These are phyloP conservation scores for Neurospora sp. DNA, from an alignment of 495 filamentous ascomycete species.

Conservation along the genomic window DNA sequence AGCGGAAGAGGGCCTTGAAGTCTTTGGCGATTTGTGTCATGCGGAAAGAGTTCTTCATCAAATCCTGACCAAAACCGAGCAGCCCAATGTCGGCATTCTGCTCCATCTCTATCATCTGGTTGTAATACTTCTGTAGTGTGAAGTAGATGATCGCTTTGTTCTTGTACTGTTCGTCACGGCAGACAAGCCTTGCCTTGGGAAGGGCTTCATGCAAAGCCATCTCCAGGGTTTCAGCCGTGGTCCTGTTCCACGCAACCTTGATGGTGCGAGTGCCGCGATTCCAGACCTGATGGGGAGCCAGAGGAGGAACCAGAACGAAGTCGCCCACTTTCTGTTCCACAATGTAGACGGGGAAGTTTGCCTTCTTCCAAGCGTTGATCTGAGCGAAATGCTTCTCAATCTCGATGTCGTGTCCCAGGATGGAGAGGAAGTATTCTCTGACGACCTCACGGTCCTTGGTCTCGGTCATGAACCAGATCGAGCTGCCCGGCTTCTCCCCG, in stretches of 20 bases:
- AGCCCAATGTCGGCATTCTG: constrained; percentile 29
- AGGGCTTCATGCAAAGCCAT: constrained; percentile 78
- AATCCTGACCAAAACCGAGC: constrained; percentile 33
- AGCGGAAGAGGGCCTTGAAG: constrained; percentile 63
- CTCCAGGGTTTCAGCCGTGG: constrained; percentile 79
- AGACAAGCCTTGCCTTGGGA: constrained; percentile 78
- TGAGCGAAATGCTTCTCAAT: constrained; percentile 94
- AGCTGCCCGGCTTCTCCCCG: constrained; percentile 68
- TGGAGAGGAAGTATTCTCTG: constrained; percentile 83
- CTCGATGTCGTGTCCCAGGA: constrained; percentile 89
- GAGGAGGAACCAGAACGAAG: constrained; percentile 87
- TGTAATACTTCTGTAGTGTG: constrained; percentile 66
- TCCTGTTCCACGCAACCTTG: constrained; percentile 98
- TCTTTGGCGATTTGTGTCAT: constrained; percentile 61
- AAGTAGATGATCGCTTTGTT: constrained; percentile 92
- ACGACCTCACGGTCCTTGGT: constrained; percentile 78
- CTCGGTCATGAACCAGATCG: constrained; percentile 98
- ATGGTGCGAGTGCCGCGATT: constrained; percentile 90
- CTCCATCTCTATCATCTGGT: constrained; percentile 46
- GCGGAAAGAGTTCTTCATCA: constrained; percentile 41
- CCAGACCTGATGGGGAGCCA: constrained; percentile 98
- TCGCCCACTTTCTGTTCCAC: constrained; percentile 90
- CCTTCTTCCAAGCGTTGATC: constrained; percentile 82
- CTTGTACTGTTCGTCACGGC: constrained; percentile 98
- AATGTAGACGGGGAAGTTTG: constrained; percentile 83